phyloP scores from a whole-genome alignment of 208 protist genomes.

The Trypanosoma grayi region DNA sequence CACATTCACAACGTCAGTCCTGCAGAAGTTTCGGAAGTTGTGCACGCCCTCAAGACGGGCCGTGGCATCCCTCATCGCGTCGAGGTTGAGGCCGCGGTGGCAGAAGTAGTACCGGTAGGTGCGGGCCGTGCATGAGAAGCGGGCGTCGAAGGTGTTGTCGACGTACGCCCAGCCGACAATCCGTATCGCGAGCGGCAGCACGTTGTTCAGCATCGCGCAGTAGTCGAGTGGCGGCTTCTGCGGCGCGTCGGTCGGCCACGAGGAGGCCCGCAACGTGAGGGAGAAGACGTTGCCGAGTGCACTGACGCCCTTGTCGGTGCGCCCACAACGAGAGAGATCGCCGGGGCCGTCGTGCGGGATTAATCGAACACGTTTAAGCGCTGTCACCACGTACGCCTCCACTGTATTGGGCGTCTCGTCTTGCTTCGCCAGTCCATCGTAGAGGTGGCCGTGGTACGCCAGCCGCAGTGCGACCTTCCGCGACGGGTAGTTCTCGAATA shows the following conservation, averaged over 20 bases:
- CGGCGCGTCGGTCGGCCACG: constrained; percentile 28
- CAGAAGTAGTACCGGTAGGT: constrained; percentile 94
- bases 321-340: constrained; percentile 74
- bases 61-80: constrained; percentile 90
- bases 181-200: constrained; percentile 93
- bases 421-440: constrained; percentile 83
- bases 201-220: constrained; percentile 92
- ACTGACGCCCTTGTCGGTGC: constrained; percentile 89
- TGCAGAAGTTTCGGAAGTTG: constrained; percentile 98
- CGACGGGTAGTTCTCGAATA: constrained; percentile 65
- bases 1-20: constrained; percentile 94
- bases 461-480: constrained; percentile 81
- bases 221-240: constrained; percentile 88
- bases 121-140: constrained; percentile 84
- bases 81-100: constrained; percentile 75
- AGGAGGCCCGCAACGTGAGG: constrained; percentile 63
- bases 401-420: constrained; percentile 83
- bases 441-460: constrained; percentile 86
- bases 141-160: constrained; percentile 85
- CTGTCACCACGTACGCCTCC: constrained; percentile 54
- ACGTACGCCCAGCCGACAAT: constrained; percentile 93
- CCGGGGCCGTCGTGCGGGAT: constrained; percentile 55
- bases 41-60: constrained; percentile 90
- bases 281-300: constrained; percentile 83
- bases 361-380: constrained; percentile 55